Evolutionary conservation across 1,284 basidiomycete genomes (phyloP).

Genomic region (Macrocybe sp.): DNA sequence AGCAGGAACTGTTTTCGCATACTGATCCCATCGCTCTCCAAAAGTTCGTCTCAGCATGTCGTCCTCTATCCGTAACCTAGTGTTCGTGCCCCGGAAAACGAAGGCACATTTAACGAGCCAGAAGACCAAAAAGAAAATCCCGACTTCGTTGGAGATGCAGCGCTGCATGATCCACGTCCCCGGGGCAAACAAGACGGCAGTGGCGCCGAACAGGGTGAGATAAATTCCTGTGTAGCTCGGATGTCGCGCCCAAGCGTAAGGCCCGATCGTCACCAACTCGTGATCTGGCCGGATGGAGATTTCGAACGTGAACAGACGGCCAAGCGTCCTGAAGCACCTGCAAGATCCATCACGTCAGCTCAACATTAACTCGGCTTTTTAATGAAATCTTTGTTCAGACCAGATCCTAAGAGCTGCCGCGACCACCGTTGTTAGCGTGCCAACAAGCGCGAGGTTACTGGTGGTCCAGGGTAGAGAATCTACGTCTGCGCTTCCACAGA

Average conservation of each 20-base stretch:
- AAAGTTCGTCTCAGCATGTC: slow-evolving; percentile 25
- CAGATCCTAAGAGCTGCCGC: slow-evolving; percentile 23
- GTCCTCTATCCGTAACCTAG: slow-evolving; percentile 27
- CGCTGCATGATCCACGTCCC: slow-evolving; percentile 26
- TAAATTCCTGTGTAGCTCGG: slow-evolving; percentile 33
- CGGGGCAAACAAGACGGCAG: slow-evolving; percentile 24
- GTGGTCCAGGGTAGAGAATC: slow-evolving; percentile 3
- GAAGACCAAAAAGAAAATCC: slow-evolving; percentile 15
- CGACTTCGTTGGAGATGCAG: slow-evolving; percentile 19
- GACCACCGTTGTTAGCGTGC: slow-evolving; percentile 15
- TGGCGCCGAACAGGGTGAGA: slow-evolving; percentile 28
- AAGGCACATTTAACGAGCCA: slow-evolving; percentile 29
- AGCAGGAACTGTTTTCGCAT: slow-evolving; percentile 26
- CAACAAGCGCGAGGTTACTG: slow-evolving; percentile 8
- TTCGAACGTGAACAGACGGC: slow-evolving; percentile 33
- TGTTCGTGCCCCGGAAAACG: slow-evolving; percentile 26
- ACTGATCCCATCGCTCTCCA: slow-evolving; percentile 30
- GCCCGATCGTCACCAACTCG: slow-evolving; percentile 28
- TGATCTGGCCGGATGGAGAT: slow-evolving; percentile 32
- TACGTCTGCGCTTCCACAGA: slow-evolving; percentile 1
- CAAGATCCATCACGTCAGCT: background rate
- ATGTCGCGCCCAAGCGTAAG: slow-evolving; percentile 33
- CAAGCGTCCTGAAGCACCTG: slow-evolving; percentile 32
- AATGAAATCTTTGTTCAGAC: slow-evolving; percentile 11
- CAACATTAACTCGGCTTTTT: background rate